Conservation (phyloP, 2,329 filamentous ascomycete genomes). For the Lasiodiplodia theobromae region DNA sequence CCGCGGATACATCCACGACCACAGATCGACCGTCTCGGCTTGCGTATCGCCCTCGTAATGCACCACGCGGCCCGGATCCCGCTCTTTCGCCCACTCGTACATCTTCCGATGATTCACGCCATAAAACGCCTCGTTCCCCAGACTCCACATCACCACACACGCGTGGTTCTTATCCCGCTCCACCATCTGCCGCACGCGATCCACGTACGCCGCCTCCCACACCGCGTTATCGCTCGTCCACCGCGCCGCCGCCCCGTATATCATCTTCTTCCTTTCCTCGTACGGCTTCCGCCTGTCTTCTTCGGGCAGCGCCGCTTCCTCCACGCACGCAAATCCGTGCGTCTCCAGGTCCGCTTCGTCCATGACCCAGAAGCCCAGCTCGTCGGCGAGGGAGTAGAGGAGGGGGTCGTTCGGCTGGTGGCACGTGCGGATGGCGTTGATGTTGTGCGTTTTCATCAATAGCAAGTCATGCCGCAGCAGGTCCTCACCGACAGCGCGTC, state of each 20-base stretch:
- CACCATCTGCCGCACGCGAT: slow-evolving; percentile 69
- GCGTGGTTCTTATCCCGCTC: slow-evolving; percentile 75
- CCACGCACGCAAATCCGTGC: slow-evolving; percentile 52
- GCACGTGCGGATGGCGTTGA: slow-evolving; percentile 73
- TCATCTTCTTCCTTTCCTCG: background rate
- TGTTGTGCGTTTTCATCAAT: slow-evolving; percentile 73
- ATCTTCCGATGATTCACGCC: slow-evolving; percentile 72
- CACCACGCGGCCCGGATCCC: background rate
- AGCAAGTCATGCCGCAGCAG: slow-evolving; percentile 68
- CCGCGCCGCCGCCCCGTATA: background rate
- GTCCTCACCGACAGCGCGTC: slow-evolving; percentile 53
- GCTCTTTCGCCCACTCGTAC: slow-evolving; percentile 57
- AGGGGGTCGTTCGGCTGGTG: slow-evolving; percentile 72
- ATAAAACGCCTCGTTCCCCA: slow-evolving; percentile 78
- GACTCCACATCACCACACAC: slow-evolving; percentile 74
- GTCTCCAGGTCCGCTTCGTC: slow-evolving; percentile 61
- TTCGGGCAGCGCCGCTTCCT: slow-evolving; percentile 38
- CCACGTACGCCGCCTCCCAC: slow-evolving; percentile 71
- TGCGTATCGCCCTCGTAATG: background rate
- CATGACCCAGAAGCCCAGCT: slow-evolving; percentile 72
- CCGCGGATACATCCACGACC: background rate
- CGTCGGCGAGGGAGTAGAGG: slow-evolving; percentile 67
- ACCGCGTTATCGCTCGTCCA: background rate
- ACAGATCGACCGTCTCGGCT: background rate
- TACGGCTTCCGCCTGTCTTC: slow-evolving; percentile 48